Evolutionary conservation across 805 yeast species (phyloP), one percentile per base, ranked within the genome.

Genomic region (Cyberlindnera amylophila): DNA sequence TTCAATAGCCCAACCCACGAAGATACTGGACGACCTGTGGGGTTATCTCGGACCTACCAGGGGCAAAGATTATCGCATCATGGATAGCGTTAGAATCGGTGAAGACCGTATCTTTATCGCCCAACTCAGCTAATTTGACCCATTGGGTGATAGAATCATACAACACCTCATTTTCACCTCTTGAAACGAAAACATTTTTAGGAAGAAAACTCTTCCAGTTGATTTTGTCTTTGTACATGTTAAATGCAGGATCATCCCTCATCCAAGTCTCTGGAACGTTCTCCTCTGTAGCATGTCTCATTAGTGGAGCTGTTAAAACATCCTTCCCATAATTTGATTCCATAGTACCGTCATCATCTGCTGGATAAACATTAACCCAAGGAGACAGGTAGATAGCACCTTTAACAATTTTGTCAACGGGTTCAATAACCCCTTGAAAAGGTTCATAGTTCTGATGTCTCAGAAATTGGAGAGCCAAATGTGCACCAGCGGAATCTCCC

Each of bases 401-500:
- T 10, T 30, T 36, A 28, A 37, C 14, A 10, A 23, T 16, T 10
- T 28, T n/a, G 15, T n/a, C 31, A 9, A 41, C 41, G 10, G 32
- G 18, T 4, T 24, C 16, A 5, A 42, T 42, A 34, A n/a, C n/a
- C 34, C 44, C 4, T 19, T 28, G 11, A 19, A 14, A 26, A 45
- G 38, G 18, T 27, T 32, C 6, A 27, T 34, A 38, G 33, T 39
- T 34, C 17, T 34, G 40, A 21, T 49, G 51, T 36, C 50, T 44
- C 9, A 45, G 24, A 19, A 59, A 38, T 5, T 51, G 51, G 12
- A 59, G 38, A 2, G 50, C 42, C 24, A 63, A 42, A 35, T 58
- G 57, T 1, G 58, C 66, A 18, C 67, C 66, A 11, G 60, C 60
- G 9, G 65, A 61, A 38, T 63, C 67, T 14, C 67, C 67, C 21